Evolutionary conservation across 108 stramenopile genomes (phyloP).

Genomic region (Seminavis robusta): DNA sequence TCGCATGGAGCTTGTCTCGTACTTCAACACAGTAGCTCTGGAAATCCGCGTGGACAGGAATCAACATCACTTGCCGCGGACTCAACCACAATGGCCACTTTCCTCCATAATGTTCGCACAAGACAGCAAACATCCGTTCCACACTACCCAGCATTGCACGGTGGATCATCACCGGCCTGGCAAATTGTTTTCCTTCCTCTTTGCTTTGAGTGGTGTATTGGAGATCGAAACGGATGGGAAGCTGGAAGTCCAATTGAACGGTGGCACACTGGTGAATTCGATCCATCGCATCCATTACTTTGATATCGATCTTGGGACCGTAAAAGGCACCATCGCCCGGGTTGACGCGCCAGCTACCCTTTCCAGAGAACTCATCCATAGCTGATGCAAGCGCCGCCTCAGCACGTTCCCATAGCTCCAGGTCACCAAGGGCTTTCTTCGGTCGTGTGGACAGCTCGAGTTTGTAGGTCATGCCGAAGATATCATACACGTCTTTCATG

Average conservation of each 20-base stretch:
- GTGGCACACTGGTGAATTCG: conserved; percentile 99
- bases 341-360: conserved; percentile 95
- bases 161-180: conserved; percentile 97
- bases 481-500: conserved; percentile 96
- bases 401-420: conserved; percentile 92
- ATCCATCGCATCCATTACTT: conserved; percentile 99
- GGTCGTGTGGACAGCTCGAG: conserved; percentile 97
- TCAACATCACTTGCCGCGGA: conserved; percentile 95
- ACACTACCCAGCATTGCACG: conserved; percentile 99
- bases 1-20: conserved; percentile 79
- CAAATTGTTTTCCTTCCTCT: conserved; percentile 82
- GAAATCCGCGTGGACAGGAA: conserved; percentile 92
- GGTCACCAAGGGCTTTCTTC: conserved; percentile 97
- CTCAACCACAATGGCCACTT: conserved; percentile 99
- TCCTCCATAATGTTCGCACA: conserved; percentile 98
- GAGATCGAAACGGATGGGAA: conserved; percentile 97
- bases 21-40: conserved; percentile 81
- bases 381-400: conserved; percentile 89
- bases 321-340: conserved; percentile 99
- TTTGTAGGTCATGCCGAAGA: conserved; percentile 99
- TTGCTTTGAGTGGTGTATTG: conserved; percentile 84
- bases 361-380: conserved; percentile 92
- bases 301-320: conserved; percentile 99
- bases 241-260: conserved; percentile 98
- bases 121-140: conserved; percentile 99